phyloP scores from a whole-genome alignment of 148 eudicot species.

The Heliamphora exappendiculata region DNA sequence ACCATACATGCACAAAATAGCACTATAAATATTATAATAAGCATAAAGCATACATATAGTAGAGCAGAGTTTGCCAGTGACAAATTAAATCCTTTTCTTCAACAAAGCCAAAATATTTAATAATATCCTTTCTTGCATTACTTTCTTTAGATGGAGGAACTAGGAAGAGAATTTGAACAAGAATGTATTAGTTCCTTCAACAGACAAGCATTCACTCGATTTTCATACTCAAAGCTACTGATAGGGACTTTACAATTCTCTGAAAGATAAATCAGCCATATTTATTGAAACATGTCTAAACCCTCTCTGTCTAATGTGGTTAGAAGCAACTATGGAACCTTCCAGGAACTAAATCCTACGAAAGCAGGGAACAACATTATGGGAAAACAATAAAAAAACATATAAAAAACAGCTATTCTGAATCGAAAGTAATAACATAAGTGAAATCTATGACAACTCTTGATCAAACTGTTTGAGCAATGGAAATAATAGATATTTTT shows the following conservation, averaged over 20 bases:
- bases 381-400: too few relatives aligned
- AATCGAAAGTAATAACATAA: not conserved
- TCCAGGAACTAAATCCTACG: constrained; percentile 2
- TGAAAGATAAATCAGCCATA: not conserved
- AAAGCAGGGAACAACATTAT: not conserved
- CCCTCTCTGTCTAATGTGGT: not conserved
- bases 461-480: not conserved
- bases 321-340: not conserved
- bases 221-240: not conserved
- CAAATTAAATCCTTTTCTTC: not conserved
- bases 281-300: not conserved
- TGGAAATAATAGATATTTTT: not conserved
- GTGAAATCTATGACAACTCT: not conserved
- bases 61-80: not conserved
- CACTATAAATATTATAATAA: not conserved
- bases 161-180: not conserved
- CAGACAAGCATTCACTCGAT: not conserved
- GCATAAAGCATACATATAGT: not conserved
- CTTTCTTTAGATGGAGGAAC: not conserved
- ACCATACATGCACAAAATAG: not conserved
- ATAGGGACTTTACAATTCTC: not conserved
- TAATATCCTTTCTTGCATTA: not conserved
- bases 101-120: too few relatives aligned
- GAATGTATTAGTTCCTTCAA: not conserved
- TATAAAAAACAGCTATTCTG: not conserved